Base-by-base conservation (phyloP, 495 filamentous ascomycete species). In the Parmelia sp. region DNA sequence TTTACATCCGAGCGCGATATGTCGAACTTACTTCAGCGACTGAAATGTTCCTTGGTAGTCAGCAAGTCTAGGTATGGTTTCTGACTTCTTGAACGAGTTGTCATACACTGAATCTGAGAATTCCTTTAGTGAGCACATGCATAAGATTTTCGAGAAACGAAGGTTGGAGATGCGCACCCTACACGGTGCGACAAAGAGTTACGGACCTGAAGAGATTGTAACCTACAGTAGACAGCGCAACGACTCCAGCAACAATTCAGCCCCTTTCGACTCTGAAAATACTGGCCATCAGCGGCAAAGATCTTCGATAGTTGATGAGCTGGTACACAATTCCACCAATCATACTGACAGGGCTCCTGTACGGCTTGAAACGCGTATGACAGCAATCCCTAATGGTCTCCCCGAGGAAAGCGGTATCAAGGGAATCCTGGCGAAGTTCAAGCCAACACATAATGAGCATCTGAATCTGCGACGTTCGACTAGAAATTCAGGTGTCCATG, bases 41-140 rank as follows among this genome's bases (percentile, higher is more conserved):
- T 55, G 29, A 21, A n/a, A 0, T 2, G 4, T 11, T 11, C 33
- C 51, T 3, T 5, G 3, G 29, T 55, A 8, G 3, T 19, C 8
- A 5, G 29, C 51, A 55, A 35, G 29, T 21, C 7, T 21, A 55
- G 51, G 51, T 55, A n/a, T 21, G 51, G 14, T 3, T 55, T 55
- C 29, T 1, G 15, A 17, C 17, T n/a, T 21, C 51, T 55, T 55
- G 51, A 55, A 25, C 49, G 29, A 35, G 29, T 7, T 55, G 15
- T 55, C 11, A 51, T 55, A 15, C 29, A 55, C 29, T 29, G 11
- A 12, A 55, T 31, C 51, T 55, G 7, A 55, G 25, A 33, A 25
- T 27, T 31, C 27, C 7, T 29, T 60, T 37, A 80, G 77, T 23
- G 65, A 72, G 21, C 71, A 67, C 62, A 74, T 82, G 74, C 69